Evolutionary conservation across 176 grass and related monocot genomes (phyloP), one percentile per base, ranked within the genome.

Genomic region (Bromus sterilis): DNA sequence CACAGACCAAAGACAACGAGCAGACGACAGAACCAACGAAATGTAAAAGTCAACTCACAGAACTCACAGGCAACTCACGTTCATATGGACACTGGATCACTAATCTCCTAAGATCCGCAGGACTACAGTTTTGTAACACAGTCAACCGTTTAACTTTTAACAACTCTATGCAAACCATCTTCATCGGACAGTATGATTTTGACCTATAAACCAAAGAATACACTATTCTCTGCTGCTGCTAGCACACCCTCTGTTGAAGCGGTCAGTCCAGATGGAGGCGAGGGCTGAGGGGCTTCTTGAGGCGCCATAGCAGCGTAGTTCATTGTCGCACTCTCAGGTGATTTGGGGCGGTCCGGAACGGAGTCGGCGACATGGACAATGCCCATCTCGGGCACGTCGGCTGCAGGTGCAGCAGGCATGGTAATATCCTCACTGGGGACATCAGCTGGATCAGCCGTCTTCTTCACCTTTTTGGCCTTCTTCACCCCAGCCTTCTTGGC

Each of bases 201-300:
- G 20, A 75, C 53, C 82, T 84, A 84, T 24, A 84, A 32, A 44
- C 63, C 74, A 43, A 84, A 56, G 49, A 84, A 77, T 56, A 63
- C 33, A 23, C 21, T 5, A 30, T 14, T 39, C 70, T n/a, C 48
- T 37, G 62, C 32, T 39, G 41, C 18, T 39, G 32, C 66, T 15
- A 33, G 67, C 77, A 71, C 56, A 16, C 18, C 66, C 23, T 86
- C 76, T 21, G 66, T 39, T 80, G 76, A 73, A 53, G 49, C 18
- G 37, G 33, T 25, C 32, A 64, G 53, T 59, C 31, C 56, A 64
- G 70, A 83, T 32, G 57, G 43, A 12, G 56, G n/a, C 23, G 20
- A 46, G 24, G 56, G 37, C 30, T 78, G 76, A 48, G 32, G 15
- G 16, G 32, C 23, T 30, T 42, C 31, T 73, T 73, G 31, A 73